phyloP scores from a whole-genome alignment of 768 basidiomycete genomes.

The Trametes coccinea region DNA sequence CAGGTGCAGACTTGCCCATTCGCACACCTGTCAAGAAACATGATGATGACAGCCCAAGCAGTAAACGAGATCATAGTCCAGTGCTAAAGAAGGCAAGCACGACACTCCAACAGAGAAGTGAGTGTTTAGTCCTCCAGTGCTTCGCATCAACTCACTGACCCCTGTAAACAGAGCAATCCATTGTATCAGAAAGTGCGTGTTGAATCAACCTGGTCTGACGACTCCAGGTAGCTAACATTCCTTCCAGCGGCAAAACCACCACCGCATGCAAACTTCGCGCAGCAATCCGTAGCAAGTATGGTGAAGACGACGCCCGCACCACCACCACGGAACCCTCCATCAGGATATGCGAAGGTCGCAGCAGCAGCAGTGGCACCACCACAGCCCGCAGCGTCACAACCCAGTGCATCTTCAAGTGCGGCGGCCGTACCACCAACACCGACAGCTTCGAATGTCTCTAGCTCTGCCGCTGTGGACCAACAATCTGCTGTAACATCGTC shows the following conservation, averaged over 20 bases:
- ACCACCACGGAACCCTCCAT: conserved; percentile 67
- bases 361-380: conserved; percentile 56
- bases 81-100: conserved; percentile 74
- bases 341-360: conserved; percentile 91
- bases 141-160: too few relatives aligned
- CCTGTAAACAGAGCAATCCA: conserved; percentile 56
- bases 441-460: conserved; percentile 35
- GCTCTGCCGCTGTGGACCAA: conserved; percentile 38
- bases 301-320: conserved; percentile 63
- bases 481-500: conserved; percentile 53
- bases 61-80: conserved; percentile 77
- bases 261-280: conserved; percentile 77
- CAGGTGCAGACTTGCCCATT: conserved; percentile 56
- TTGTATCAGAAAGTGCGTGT: conserved; percentile 57
- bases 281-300: conserved; percentile 75
- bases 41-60: conserved; percentile 77
- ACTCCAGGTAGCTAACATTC: conserved; percentile 3
- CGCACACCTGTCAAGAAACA: conserved; percentile 72
- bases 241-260: conserved; percentile 63
- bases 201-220: not conserved
- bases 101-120: conserved; percentile 69
- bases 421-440: conserved; percentile 39
- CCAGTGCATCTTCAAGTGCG: conserved; percentile 35
- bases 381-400: conserved; percentile 41
- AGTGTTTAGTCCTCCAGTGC: conserved; percentile 31